Evolutionary conservation across 1,284 basidiomycete genomes (phyloP).

Genomic region (Stereum hirsutum): DNA sequence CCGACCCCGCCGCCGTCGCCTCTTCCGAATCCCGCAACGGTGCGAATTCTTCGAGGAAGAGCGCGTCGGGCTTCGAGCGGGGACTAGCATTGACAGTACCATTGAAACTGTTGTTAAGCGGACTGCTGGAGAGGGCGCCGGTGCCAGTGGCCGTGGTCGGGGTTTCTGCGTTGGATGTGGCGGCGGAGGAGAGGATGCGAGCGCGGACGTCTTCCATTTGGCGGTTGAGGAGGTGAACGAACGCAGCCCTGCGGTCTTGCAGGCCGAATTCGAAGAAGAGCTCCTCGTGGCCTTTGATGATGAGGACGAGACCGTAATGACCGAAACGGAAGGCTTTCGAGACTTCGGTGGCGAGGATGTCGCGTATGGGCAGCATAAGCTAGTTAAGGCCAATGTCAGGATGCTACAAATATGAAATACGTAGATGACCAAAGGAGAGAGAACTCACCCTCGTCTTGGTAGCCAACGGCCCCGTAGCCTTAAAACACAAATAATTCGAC

Average conservation of each 20-base stretch:
- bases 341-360: constrained; percentile 78
- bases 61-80: constrained; percentile 57
- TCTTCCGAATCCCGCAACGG: constrained; percentile 29
- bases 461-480: constrained; percentile 68
- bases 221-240: constrained; percentile 65
- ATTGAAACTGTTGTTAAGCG: no score
- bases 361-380: constrained; percentile 92
- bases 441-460: constrained; percentile 66
- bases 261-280: constrained; percentile 91
- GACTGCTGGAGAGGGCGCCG: no score
- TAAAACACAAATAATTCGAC: constrained; percentile 84
- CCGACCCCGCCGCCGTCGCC: no score
- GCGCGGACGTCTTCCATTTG: constrained; percentile 72
- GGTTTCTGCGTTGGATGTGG: constrained; percentile 31
- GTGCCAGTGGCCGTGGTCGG: constrained; percentile 31
- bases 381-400: constrained; percentile 21
- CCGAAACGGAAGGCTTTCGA: constrained; percentile 85
- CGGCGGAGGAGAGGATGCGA: no score
- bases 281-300: constrained; percentile 94
- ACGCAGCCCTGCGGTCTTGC: constrained; percentile 69
- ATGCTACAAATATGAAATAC: constrained; percentile 6
- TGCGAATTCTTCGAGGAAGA: constrained; percentile 69
- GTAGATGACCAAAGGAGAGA: background rate
- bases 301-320: constrained; percentile 81
- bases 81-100: no score